Evolutionary conservation across 768 basidiomycete genomes (phyloP).

Genomic region (Rickenella mellea): DNA sequence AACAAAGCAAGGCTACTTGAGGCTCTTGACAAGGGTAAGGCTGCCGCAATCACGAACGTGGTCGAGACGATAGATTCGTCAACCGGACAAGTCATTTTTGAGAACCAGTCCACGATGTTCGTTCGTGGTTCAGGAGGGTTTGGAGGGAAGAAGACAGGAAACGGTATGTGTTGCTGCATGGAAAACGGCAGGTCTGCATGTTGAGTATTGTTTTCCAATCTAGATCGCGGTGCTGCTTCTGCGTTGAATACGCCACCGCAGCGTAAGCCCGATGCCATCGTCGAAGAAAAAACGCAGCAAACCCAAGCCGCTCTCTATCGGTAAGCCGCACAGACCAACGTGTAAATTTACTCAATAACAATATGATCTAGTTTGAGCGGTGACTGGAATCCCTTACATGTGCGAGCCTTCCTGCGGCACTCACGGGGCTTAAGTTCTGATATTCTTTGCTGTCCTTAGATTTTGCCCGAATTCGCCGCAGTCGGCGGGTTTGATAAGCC

Average conservation of each 20-base stretch:
- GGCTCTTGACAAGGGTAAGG: constrained; percentile 87
- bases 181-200: neutral
- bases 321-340: constrained; percentile 26
- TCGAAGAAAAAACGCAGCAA: constrained; percentile 79
- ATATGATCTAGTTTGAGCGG: constrained; percentile 66
- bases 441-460: constrained; percentile 31
- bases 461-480: constrained; percentile 87
- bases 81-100: constrained; percentile 75
- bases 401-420: constrained; percentile 23
- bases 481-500: constrained; percentile 94
- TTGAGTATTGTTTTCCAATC: constrained; percentile 1
- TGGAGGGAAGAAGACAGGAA: constrained; percentile 80
- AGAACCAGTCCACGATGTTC: constrained; percentile 88
- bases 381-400: constrained; percentile 86
- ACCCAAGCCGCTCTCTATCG: constrained; percentile 90
- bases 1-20: constrained; percentile 71
- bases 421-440: neutral
- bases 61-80: constrained; percentile 74
- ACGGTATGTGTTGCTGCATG: constrained; percentile 39
- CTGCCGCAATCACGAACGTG: constrained; percentile 76
- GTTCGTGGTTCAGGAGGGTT: constrained; percentile 95
- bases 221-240: constrained; percentile 86
- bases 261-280: constrained; percentile 73
- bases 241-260: constrained; percentile 75
- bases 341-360: constrained; percentile 1